Conservation (phyloP, 345 rosid species). For the Gossypium ekmanianum region DNA sequence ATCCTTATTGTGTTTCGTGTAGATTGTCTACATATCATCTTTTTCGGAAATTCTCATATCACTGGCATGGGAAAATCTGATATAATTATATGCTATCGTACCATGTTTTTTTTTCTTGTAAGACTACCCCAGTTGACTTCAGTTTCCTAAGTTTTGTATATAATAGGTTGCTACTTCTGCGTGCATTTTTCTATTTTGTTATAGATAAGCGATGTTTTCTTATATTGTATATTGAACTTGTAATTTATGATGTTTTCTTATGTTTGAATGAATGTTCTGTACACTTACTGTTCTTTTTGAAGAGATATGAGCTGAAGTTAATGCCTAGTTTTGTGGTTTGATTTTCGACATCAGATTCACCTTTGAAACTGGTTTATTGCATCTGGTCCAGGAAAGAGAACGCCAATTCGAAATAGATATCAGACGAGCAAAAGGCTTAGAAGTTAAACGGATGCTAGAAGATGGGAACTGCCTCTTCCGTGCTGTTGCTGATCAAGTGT, state of each 20-base stretch:
- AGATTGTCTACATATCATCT: background rate
- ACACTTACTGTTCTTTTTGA: background rate
- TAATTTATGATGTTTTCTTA: background rate
- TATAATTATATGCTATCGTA: background rate
- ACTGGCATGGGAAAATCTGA: background rate
- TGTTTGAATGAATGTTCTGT: slow-evolving; percentile 7
- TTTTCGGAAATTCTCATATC: background rate
- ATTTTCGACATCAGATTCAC: background rate
- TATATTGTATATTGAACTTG: background rate
- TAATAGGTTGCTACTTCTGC: background rate
- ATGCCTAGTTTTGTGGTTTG: background rate
- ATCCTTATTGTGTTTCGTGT: background rate
- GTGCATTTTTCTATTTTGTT: background rate
- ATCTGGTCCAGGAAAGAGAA: slow-evolving; percentile 74
- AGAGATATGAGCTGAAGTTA: background rate
- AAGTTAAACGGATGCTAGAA: slow-evolving; percentile 89
- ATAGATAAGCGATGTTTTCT: background rate
- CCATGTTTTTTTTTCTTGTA: background rate
- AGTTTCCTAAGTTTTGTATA: background rate
- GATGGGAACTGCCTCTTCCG: slow-evolving; percentile 99
- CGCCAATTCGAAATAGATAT: slow-evolving; percentile 86
- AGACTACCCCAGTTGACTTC: background rate
- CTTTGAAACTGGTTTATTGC: slow-evolving; percentile 5
- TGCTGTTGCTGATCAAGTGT: slow-evolving; percentile 98
- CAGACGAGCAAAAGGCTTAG: slow-evolving; percentile 67